Conservation (phyloP, 768 basidiomycete genomes). For the Boletus sp. region DNA sequence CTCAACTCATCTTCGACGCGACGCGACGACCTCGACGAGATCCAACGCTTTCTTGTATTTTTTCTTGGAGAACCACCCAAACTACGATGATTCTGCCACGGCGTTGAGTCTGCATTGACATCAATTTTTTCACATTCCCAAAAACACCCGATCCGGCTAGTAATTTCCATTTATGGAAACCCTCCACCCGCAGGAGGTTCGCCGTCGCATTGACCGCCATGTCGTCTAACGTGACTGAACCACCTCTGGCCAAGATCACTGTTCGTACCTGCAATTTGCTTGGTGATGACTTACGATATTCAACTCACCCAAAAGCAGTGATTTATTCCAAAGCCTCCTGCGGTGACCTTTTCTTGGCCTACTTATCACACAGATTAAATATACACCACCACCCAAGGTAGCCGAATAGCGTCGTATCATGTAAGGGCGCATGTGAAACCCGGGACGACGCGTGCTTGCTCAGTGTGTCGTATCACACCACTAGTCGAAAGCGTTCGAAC, state of each 20-base stretch:
- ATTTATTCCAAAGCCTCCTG: no score
- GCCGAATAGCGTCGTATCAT: not conserved
- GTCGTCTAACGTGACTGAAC: no score
- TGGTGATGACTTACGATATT: not conserved
- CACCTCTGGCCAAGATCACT: not conserved
- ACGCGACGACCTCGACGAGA: not conserved
- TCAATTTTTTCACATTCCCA: constrained; percentile 22
- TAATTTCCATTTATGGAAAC: constrained; percentile 27
- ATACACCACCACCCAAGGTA: not conserved
- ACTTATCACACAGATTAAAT: not conserved
- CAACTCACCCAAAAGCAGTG: no score
- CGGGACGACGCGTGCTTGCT: no score
- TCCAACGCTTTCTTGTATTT: not conserved
- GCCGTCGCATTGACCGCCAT: not conserved
- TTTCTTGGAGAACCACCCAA: not conserved
- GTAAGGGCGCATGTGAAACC: no score
- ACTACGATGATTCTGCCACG: constrained; percentile 6
- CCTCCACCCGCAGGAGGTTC: not conserved
- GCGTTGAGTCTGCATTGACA: constrained; percentile 23
- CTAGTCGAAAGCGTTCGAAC: not conserved
- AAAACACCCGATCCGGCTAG: constrained; percentile 21
- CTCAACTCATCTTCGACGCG: not conserved
- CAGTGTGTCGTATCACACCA: no score
- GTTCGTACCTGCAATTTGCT: not conserved
- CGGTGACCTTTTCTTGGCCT: no score